Percentiles rank a stretch among this genome's conserved stretches.
Evolutionary conservation across 2,329 filamentous ascomycete genomes (phyloP).

Genomic region (Ophiosphaerella narmari): DNA sequence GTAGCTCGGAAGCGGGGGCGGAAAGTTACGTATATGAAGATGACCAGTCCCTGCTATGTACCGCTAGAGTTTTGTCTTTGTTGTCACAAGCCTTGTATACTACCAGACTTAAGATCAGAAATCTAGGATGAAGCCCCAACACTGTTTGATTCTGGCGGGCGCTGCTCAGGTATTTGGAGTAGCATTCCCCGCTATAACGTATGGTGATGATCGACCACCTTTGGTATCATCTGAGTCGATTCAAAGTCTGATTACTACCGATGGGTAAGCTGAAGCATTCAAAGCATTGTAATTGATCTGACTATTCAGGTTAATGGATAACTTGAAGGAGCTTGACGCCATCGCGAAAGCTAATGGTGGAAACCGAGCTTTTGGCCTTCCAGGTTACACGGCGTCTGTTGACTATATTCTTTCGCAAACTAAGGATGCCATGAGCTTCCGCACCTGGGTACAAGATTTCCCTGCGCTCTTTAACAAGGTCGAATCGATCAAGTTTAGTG

Average conservation of each 20-base stretch:
- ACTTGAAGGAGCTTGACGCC: constrained; percentile 59
- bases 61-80: too few relatives aligned
- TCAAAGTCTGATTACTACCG: constrained; percentile 47
- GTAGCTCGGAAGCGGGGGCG: constrained; percentile 7
- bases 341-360: constrained; percentile 62
- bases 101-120: constrained; percentile 4
- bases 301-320: constrained; percentile 55
- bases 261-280: constrained; percentile 32
- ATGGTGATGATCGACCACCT: constrained; percentile 24
- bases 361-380: constrained; percentile 64
- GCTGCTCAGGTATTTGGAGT: constrained; percentile 31
- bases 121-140: constrained; percentile 34
- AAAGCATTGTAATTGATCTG: neutral
- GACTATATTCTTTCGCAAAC: constrained; percentile 61
- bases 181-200: constrained; percentile 25
- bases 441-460: constrained; percentile 57
- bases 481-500: constrained; percentile 48
- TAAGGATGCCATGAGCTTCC: constrained; percentile 45
- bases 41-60: too few relatives aligned
- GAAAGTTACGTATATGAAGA: constrained; percentile 15
- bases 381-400: constrained; percentile 62
- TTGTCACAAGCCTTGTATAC: neutral
- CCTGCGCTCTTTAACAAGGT: constrained; percentile 51
- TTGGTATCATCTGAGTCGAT: constrained; percentile 46
- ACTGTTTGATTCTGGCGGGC: constrained; percentile 26